Conservation (phyloP, 805 yeast genomes). For the Candida methanosorbosa region DNA sequence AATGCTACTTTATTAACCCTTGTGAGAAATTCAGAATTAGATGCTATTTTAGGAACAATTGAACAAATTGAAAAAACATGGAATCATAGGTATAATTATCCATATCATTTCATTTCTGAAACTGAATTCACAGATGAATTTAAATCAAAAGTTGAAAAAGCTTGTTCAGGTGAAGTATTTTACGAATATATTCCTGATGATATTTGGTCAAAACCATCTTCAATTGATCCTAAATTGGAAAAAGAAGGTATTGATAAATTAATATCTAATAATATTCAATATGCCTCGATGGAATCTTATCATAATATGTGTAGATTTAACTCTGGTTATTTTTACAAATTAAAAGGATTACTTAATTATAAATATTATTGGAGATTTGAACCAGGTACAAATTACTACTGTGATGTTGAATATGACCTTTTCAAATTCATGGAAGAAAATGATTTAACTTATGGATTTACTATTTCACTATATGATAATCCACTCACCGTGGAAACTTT, state of each 20-base stretch:
- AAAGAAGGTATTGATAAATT: conserved; percentile 12
- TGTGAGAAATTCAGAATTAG: conserved; percentile 57
- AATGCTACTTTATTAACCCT: conserved; percentile 66
- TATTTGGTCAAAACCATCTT: conserved; percentile 54
- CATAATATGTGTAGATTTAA: conserved; percentile 90
- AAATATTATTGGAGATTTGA: conserved; percentile 94
- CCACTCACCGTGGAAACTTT: conserved; percentile 61
- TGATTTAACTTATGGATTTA: conserved; percentile 65
- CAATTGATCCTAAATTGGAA: conserved; percentile 35
- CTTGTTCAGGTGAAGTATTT: conserved; percentile 21
- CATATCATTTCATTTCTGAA: conserved; percentile 71
- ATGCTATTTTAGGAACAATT: conserved; percentile 42
- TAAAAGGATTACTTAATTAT: conserved; percentile 55
- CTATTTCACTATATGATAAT: conserved; percentile 61
- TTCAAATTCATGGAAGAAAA: conserved; percentile 77
- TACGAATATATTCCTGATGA: conserved; percentile 25
- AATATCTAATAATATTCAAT: conserved; percentile 45
- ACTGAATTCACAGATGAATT: conserved; percentile 52
- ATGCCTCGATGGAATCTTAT: conserved; percentile 69
- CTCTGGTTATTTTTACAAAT: conserved; percentile 77
- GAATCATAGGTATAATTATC: conserved; percentile 61
- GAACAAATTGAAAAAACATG: conserved; percentile 50
- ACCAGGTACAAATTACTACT: conserved; percentile 65
- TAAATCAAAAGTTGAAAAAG: conserved; percentile 32
- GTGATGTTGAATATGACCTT: conserved; percentile 73